Conservation (phyloP, 1,284 basidiomycete species). For the Salmacisia buchloeana region DNA sequence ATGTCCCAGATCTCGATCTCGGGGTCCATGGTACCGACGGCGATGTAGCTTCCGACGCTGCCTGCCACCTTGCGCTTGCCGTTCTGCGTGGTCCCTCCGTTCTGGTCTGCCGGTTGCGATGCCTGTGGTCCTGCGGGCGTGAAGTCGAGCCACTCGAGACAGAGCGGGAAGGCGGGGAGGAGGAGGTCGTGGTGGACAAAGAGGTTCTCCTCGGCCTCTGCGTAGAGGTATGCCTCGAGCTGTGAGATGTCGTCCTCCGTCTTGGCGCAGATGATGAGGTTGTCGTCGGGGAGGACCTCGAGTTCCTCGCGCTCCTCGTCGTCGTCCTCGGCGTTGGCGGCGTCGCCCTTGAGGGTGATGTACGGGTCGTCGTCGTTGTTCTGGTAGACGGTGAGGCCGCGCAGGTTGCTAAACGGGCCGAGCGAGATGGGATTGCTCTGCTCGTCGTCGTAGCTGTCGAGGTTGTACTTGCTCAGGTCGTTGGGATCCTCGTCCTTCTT, state of each 20-base stretch:
- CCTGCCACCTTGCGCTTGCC: conserved; percentile 30
- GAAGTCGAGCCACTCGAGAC: conserved; percentile 98
- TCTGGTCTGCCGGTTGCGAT: conserved; percentile 23
- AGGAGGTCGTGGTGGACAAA: conserved; percentile 98
- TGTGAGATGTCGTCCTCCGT: conserved; percentile 96
- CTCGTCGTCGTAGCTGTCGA: conserved; percentile 91
- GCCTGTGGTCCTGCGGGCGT: conserved; percentile 57
- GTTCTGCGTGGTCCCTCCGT: conserved; percentile 24
- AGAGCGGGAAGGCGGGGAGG: conserved; percentile 94
- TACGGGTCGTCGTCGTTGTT: conserved; percentile 94
- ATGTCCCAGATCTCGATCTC: conserved; percentile 99
- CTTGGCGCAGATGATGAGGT: conserved; percentile 85
- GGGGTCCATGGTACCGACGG: conserved; percentile 93
- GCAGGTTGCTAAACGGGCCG: conserved; percentile 92
- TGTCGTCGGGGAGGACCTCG: conserved; percentile 82
- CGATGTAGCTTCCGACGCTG: conserved; percentile 78
- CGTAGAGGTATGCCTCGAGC: conserved; percentile 60
- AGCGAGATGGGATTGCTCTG: conserved; percentile 54
- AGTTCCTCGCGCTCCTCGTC: conserved; percentile 80
- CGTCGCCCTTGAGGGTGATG: conserved; percentile 82
- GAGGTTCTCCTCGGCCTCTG: conserved; percentile 59
- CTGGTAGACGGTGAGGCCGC: conserved; percentile 84
- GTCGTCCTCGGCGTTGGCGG: conserved; percentile 63
- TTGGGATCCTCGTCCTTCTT: conserved; percentile 58
- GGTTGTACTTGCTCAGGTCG: conserved; percentile 82